Conservation (phyloP, 108 stramenopile genomes). For the Nannochloropsis granulata region DNA sequence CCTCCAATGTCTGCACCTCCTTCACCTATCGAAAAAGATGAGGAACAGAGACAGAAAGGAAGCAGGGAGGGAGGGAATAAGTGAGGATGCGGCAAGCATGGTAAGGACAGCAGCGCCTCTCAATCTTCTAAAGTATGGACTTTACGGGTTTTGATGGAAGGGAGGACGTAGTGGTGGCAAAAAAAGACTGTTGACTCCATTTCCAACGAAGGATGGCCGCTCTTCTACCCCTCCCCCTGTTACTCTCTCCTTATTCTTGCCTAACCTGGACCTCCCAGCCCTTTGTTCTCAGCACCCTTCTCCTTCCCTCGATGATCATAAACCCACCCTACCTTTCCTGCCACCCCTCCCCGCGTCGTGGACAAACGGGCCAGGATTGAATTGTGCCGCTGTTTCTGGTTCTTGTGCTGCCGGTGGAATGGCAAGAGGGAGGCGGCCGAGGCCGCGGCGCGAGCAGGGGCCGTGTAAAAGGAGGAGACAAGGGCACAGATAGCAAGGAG, state of each 20-base stretch:
- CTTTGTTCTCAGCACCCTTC: too few species aligned
- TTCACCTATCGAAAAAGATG: neutral
- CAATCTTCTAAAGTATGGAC: too few species aligned
- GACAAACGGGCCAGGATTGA: neutral
- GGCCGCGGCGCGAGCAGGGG: neutral
- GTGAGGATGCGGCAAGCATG: neutral
- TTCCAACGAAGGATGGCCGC: too few species aligned
- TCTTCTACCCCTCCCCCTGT: too few species aligned
- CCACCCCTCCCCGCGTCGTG: neutral
- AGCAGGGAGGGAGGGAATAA: neutral
- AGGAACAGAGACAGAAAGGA: neutral
- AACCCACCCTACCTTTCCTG: neutral
- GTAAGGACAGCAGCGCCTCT: too few species aligned
- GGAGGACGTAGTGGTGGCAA: too few species aligned
- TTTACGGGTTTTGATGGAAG: too few species aligned
- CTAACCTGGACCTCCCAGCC: too few species aligned
- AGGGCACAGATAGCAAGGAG: neutral
- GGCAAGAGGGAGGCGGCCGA: neutral
- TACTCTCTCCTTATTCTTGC: too few species aligned
- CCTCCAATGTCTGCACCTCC: neutral
- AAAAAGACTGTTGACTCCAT: too few species aligned
- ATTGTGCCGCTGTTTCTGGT: neutral
- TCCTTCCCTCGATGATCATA: too few species aligned
- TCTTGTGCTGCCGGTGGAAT: neutral
- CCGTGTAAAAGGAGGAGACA: neutral